Percentiles rank a stretch among this genome's conserved stretches.
phyloP scores from a whole-genome alignment of 1,284 basidiomycete species.

The Ganoderma boninense region DNA sequence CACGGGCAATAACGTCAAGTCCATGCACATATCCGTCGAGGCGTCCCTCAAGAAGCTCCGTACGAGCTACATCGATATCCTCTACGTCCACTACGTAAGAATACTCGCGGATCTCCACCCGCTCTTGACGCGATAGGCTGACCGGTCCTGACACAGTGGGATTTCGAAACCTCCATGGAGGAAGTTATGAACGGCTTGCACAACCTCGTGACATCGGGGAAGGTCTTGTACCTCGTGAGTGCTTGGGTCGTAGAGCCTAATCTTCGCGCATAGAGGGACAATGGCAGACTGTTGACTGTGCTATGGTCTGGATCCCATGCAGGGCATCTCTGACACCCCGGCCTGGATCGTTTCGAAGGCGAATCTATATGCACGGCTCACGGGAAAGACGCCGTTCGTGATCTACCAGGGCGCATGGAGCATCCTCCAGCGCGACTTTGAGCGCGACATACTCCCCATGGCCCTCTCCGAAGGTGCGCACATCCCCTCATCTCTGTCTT shows the following conservation, averaged over 20 bases:
- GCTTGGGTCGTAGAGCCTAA: background rate
- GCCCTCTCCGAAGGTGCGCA: slow-evolving; percentile 47
- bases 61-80: slow-evolving; percentile 53
- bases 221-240: slow-evolving; percentile 52
- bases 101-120: too few relatives aligned
- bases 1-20: slow-evolving; percentile 47
- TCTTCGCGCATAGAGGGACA: too few relatives aligned
- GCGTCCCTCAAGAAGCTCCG: slow-evolving; percentile 53
- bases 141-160: slow-evolving; percentile 41
- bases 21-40: slow-evolving; percentile 44
- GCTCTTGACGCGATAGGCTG: background rate
- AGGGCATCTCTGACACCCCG: slow-evolving; percentile 43
- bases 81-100: slow-evolving; percentile 42
- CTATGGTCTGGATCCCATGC: background rate
- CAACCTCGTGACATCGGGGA: slow-evolving; percentile 48
- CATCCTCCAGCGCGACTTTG: slow-evolving; percentile 44
- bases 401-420: slow-evolving; percentile 66
- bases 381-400: slow-evolving; percentile 57
- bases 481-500: too few relatives aligned
- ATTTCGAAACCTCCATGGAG: slow-evolving; percentile 52
- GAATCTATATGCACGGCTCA: slow-evolving; percentile 43
- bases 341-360: slow-evolving; percentile 42
- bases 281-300: background rate
- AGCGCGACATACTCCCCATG: slow-evolving; percentile 62
- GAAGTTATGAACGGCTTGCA: slow-evolving; percentile 60